phyloP scores from a whole-genome alignment of 257 asterid genomes.

The Solanum etuberosum region DNA sequence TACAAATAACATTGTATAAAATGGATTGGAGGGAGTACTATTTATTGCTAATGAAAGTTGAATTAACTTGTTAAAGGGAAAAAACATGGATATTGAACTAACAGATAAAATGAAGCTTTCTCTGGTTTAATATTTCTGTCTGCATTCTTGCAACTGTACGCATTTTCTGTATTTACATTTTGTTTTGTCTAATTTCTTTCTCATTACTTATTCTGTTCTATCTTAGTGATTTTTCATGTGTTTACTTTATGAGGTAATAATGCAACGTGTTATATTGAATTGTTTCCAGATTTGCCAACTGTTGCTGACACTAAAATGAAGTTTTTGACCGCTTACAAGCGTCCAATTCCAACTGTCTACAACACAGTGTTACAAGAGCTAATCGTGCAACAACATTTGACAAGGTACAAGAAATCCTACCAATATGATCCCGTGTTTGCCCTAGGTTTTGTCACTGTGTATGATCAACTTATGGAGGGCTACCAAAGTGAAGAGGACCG shows the following conservation, averaged over 20 bases:
- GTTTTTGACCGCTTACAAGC: constrained; percentile 76
- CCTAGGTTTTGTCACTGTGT: constrained; percentile 86
- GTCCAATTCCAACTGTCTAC: constrained; percentile 89
- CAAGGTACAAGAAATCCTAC: constrained; percentile 75
- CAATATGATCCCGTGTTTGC: constrained; percentile 83
- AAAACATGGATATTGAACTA: neutral
- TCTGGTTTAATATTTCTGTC: neutral
- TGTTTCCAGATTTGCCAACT: constrained; percentile 66
- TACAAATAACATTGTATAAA: neutral
- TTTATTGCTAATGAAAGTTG: neutral
- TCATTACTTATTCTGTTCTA: neutral
- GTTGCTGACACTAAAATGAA: constrained; percentile 72
- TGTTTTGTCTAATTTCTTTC: neutral
- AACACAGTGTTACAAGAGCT: constrained; percentile 79
- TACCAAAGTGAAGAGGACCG: constrained; percentile 77
- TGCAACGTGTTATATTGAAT: neutral
- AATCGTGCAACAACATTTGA: constrained; percentile 85
- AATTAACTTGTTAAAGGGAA: neutral
- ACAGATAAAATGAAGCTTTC: neutral
- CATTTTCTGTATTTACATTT: neutral
- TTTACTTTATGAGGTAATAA: neutral
- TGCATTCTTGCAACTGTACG: neutral
- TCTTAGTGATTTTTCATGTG: neutral
- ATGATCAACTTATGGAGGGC: constrained; percentile 92
- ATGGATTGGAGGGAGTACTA: neutral